These are phyloP conservation scores for Termitomyces titanicus DNA, from an alignment of 768 basidiomycete species.

Conservation along the genomic window DNA sequence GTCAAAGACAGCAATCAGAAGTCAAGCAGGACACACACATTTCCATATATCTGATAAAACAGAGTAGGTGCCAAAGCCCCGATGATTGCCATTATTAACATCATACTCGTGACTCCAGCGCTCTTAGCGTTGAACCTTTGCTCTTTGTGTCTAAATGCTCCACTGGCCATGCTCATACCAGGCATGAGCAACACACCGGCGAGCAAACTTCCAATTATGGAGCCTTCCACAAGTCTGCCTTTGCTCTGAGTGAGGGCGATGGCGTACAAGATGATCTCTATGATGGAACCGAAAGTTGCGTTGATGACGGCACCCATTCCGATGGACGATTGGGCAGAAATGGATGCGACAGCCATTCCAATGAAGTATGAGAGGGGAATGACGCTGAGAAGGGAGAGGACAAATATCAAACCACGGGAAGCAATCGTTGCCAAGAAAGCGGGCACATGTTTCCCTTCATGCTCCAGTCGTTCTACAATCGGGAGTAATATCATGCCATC, in stretches of 20 bases:
- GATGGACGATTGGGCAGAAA: slow-evolving; percentile 97
- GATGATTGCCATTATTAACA: slow-evolving; percentile 99
- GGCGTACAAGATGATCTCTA: slow-evolving; percentile 91
- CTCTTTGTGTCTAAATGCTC: slow-evolving; percentile 87
- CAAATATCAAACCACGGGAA: slow-evolving; percentile 76
- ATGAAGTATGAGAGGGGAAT: slow-evolving; percentile 99
- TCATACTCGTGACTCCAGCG: slow-evolving; percentile 97
- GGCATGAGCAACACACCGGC: slow-evolving; percentile 98
- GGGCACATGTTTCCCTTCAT: slow-evolving; percentile 53
- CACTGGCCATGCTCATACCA: slow-evolving; percentile 91
- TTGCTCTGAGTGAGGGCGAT: slow-evolving; percentile 90
- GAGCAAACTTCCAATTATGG: slow-evolving; percentile 90
- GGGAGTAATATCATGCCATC: slow-evolving; percentile 84
- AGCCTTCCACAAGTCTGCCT: slow-evolving; percentile 93
- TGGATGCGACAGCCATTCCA: slow-evolving; percentile 98
- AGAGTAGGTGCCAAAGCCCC: slow-evolving; percentile 92
- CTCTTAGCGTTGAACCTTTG: slow-evolving; percentile 99
- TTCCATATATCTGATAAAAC: slow-evolving; percentile 98
- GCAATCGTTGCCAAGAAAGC: slow-evolving; percentile 66
- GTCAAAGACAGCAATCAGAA: slow-evolving; percentile 1
- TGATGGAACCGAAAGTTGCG: slow-evolving; percentile 97
- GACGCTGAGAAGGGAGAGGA: slow-evolving; percentile 82
- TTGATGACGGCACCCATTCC: slow-evolving; percentile 99
- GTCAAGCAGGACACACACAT: slow-evolving; percentile 53
- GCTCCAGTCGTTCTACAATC: slow-evolving; percentile 57